These are phyloP conservation scores for Conringia planisiliqua DNA, from an alignment of 345 rosid genomes.

Conservation along the genomic window DNA sequence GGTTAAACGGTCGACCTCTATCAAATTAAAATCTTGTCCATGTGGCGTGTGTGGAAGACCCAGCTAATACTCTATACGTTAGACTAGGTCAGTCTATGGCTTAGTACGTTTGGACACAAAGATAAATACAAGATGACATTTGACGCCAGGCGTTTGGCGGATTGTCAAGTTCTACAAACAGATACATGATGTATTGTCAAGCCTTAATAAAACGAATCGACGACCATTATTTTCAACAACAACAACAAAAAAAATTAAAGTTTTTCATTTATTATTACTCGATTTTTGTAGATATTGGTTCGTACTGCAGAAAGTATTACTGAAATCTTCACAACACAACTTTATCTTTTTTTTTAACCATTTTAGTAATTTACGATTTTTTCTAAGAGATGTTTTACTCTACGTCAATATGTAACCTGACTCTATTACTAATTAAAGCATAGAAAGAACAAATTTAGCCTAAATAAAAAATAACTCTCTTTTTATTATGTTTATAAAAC, in stretches of 20 bases:
- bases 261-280: neutral
- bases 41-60: neutral
- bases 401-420: neutral
- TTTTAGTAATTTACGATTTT: neutral
- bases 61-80: neutral
- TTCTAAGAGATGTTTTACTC: neutral
- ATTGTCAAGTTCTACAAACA: neutral
- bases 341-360: too few relatives aligned
- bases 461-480: too few relatives aligned
- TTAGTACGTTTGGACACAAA: constrained; percentile 17
- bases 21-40: neutral
- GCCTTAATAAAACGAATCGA: neutral
- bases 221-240: constrained; percentile 5
- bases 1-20: neutral
- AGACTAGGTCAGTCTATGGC: neutral
- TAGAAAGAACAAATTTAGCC: too few relatives aligned
- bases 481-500: too few relatives aligned
- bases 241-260: neutral
- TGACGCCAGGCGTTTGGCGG: constrained; percentile 24
- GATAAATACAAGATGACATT: constrained; percentile 15
- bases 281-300: neutral
- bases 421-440: too few relatives aligned
- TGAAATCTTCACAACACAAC: neutral
- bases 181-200: neutral
- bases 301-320: neutral